Percentiles rank a stretch among this genome's conserved stretches.
These are phyloP conservation scores for Candida maesae DNA, from an alignment of 805 yeast species.

Conservation along the genomic window DNA sequence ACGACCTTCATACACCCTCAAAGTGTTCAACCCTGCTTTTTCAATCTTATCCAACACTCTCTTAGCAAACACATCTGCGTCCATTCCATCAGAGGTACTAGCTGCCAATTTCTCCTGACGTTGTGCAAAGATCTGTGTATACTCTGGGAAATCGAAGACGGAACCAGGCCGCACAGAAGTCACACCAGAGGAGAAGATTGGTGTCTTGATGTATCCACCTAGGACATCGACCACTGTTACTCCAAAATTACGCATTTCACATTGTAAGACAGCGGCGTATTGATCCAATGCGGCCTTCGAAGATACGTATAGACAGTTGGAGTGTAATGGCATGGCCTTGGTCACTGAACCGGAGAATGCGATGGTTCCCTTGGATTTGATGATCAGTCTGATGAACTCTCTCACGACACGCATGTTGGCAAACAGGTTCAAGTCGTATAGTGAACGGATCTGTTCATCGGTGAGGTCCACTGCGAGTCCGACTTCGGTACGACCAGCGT, in stretches of 20 bases:
- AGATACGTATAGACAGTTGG: slow-evolving; percentile 34
- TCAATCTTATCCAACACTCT: slow-evolving; percentile 36
- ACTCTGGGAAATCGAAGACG: slow-evolving; percentile 21
- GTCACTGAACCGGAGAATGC: slow-evolving; percentile 40
- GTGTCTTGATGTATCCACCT: slow-evolving; percentile 41
- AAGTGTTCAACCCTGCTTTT: slow-evolving; percentile 13
- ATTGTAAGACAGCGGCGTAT: slow-evolving; percentile 35
- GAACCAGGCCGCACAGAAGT: slow-evolving; percentile 15
- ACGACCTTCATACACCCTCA: slow-evolving; percentile 23
- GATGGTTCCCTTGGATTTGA: slow-evolving; percentile 36
- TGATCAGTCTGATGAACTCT: slow-evolving; percentile 32
- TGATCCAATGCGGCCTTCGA: slow-evolving; percentile 42
- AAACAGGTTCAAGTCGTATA: slow-evolving; percentile 35
- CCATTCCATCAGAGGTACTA: slow-evolving; percentile 21
- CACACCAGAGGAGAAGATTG: slow-evolving; percentile 23
- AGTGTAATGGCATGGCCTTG: slow-evolving; percentile 34
- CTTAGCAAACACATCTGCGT: slow-evolving; percentile 37
- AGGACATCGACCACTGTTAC: slow-evolving; percentile 39
- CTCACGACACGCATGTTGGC: slow-evolving; percentile 38
- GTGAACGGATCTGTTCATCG: slow-evolving; percentile 25
- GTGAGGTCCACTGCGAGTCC: slow-evolving; percentile 34
- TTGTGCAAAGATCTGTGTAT: slow-evolving; percentile 11
- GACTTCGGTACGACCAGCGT: slow-evolving; percentile 34
- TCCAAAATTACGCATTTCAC: slow-evolving; percentile 38
- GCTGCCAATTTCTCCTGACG: slow-evolving; percentile 8